A percentile compares a stretch with the other conserved stretches of the same genome.
phyloP scores from a whole-genome alignment of 73 alveolate genomes.

The Paramecium tetraurelia region DNA sequence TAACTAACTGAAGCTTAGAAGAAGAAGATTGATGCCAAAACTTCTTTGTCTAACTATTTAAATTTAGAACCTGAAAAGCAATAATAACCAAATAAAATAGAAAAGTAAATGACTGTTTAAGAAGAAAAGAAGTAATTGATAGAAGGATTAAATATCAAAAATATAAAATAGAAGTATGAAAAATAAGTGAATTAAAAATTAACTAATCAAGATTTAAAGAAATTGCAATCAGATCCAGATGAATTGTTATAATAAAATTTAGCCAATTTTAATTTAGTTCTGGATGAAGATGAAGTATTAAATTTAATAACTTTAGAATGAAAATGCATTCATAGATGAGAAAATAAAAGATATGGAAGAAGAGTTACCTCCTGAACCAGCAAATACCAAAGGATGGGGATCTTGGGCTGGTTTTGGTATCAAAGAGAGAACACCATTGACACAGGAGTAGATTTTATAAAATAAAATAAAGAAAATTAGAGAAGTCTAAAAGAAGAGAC shows the following conservation, averaged over 20 bases:
- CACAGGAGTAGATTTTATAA: background rate
- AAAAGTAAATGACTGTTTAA: background rate
- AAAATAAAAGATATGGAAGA: conserved; percentile 20
- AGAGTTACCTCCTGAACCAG: background rate
- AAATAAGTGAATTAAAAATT: background rate
- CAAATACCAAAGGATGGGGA: conserved; percentile 32
- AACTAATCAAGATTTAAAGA: background rate
- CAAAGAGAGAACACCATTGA: conserved; percentile 24
- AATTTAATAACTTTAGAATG: background rate
- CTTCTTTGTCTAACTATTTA: background rate
- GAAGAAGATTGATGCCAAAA: background rate
- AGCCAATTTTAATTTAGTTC: conserved; percentile 16
- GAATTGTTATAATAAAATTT: background rate
- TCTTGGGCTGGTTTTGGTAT: conserved; percentile 44
- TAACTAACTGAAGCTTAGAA: background rate
- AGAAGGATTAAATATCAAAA: conserved; percentile 36
- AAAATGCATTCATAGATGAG: conserved; percentile 6
- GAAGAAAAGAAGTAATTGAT: background rate
- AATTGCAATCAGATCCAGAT: background rate
- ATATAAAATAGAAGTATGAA: conserved; percentile 2
- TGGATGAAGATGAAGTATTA: conserved; percentile 43
- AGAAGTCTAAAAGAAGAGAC: conserved; percentile 1
- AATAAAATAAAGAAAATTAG: conserved; percentile 31
- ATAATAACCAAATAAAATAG: background rate
- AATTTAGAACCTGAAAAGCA: background rate